phyloP scores from a whole-genome alignment of 116 monocot genomes.

The Cymodocea nodosa region DNA sequence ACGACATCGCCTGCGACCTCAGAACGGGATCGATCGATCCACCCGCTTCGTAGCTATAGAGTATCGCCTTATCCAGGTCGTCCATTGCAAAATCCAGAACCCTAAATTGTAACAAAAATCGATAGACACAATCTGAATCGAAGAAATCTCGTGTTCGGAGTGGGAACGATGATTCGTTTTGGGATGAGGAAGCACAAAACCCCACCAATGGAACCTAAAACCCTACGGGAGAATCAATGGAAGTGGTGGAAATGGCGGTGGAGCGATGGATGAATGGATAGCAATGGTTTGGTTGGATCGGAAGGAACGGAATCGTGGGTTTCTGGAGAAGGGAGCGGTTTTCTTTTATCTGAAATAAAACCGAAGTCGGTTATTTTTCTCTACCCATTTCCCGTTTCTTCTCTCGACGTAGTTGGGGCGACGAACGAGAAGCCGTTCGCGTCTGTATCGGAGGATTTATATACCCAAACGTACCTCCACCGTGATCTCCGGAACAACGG shows the following conservation, averaged over 20 bases:
- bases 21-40: constrained; percentile 34
- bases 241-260: constrained; percentile 1
- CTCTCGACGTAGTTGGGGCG: too few relatives aligned
- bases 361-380: too few relatives aligned
- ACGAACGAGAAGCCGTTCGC: too few relatives aligned
- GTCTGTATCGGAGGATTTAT: too few relatives aligned
- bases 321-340: too few relatives aligned
- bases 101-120: constrained; percentile 4
- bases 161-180: too few relatives aligned
- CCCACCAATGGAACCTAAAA: background rate
- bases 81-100: constrained; percentile 42
- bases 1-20: constrained; percentile 45
- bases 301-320: background rate
- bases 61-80: constrained; percentile 75
- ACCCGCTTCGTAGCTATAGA: constrained; percentile 42
- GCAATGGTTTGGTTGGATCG: background rate
- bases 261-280: background rate
- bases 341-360: too few relatives aligned
- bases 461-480: too few relatives aligned
- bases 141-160: background rate
- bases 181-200: too few relatives aligned
- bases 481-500: too few relatives aligned
- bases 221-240: background rate
- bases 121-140: background rate
- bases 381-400: too few relatives aligned